These are phyloP conservation scores for Sugiyamaella smithiae DNA, from an alignment of 805 yeast species.

Conservation along the genomic window DNA sequence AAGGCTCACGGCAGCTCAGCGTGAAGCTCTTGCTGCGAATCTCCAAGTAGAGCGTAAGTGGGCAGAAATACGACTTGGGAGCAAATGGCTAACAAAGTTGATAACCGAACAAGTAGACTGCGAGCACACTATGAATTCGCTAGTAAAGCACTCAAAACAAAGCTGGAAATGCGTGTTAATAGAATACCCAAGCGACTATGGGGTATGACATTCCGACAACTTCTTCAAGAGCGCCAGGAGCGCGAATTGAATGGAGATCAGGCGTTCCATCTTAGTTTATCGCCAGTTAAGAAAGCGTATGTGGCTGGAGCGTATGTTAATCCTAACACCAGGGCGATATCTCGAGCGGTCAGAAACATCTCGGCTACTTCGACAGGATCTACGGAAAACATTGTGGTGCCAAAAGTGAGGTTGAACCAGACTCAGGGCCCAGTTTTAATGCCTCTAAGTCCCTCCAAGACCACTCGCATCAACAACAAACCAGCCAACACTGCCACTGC, in stretches of 20 bases:
- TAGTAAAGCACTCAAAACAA: slow-evolving; percentile 34
- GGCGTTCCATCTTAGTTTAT: slow-evolving; percentile 8
- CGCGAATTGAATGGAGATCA: slow-evolving; percentile 7
- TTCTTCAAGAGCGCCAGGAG: slow-evolving; percentile 27
- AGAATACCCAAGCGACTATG: slow-evolving; percentile 48
- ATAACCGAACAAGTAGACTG: slow-evolving; percentile 32
- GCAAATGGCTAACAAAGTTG: slow-evolving; percentile 28
- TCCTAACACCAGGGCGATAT: neutral
- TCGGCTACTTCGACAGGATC: neutral
- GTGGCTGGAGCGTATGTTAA: neutral
- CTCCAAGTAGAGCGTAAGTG: slow-evolving; percentile 25
- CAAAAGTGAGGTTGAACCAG: slow-evolving; percentile 2
- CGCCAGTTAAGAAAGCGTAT: slow-evolving; percentile 13
- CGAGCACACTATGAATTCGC: slow-evolving; percentile 29
- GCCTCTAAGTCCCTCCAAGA: neutral
- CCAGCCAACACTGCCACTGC: neutral
- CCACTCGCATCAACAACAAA: neutral
- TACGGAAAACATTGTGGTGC: neutral
- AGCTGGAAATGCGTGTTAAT: slow-evolving; percentile 44
- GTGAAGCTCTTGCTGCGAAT: slow-evolving; percentile 19
- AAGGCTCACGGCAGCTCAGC: slow-evolving; percentile 17
- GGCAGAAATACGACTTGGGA: neutral
- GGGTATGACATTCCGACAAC: slow-evolving; percentile 38
- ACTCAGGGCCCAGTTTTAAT: neutral
- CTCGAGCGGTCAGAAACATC: neutral